phyloP scores from a whole-genome alignment of 2,329 filamentous ascomycete species.

The Pseudogymnoascus sp. region DNA sequence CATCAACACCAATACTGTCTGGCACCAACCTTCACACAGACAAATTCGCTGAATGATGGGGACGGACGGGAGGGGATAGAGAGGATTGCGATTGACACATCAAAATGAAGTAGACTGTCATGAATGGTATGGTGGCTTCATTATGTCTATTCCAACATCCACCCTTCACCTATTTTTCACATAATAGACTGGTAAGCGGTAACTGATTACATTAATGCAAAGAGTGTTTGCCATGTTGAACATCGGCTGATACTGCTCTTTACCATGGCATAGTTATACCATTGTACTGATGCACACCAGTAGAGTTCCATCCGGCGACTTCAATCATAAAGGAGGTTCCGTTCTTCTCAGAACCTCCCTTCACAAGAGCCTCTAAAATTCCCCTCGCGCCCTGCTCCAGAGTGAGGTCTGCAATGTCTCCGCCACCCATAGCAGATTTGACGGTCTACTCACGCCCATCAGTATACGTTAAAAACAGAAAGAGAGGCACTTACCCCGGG shows the following conservation, averaged over 20 bases:
- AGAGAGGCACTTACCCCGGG: not conserved
- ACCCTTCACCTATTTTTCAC: too few relatives aligned
- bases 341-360: not conserved
- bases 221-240: too few relatives aligned
- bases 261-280: conserved; percentile 9
- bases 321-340: conserved; percentile 10
- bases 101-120: too few relatives aligned
- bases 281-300: conserved; percentile 10
- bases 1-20: too few relatives aligned
- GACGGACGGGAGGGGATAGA: too few relatives aligned
- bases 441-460: not conserved
- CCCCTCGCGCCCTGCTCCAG: conserved; percentile 8
- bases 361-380: conserved; percentile 1
- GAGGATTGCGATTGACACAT: too few relatives aligned
- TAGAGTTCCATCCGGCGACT: conserved; percentile 10
- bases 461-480: not conserved
- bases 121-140: too few relatives aligned
- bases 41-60: too few relatives aligned
- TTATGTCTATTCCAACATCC: too few relatives aligned
- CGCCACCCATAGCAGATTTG: conserved; percentile 5
- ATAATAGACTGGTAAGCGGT: too few relatives aligned
- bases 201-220: too few relatives aligned
- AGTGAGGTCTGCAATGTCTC: conserved; percentile 7
- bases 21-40: too few relatives aligned
- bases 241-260: not conserved